Evolutionary conservation across 306 rosid species (phyloP), one percentile per base, ranked within the genome.

Genomic region (Datisca glomerata): DNA sequence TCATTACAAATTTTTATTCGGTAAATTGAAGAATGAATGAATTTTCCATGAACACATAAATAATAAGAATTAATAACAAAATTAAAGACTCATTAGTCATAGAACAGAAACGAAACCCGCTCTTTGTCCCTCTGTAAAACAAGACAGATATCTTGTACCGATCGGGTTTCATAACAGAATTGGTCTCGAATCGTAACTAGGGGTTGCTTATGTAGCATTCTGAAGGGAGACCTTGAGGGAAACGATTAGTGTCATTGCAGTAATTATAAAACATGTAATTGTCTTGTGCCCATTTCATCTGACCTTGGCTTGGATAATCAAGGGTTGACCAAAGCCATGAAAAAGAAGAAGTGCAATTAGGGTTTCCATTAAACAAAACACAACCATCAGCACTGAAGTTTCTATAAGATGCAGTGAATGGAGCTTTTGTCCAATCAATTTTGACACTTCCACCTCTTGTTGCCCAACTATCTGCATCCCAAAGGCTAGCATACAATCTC

Each of bases 391-490:
- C 44, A 6, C 37, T 47, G 45, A 58, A 47, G 29, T 45, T 66
- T 46, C 12, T 41, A 24, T 31, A 66, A 13, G 43, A 41, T 3
- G 72, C 72, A 4, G 18, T 54, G 47, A 66, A 66, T 5, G 73
- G 73, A 7, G 38, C 63, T 25, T 49, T 52, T 0, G 51, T 53
- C 67, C 72, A 66, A 50, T 66, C 63, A 2, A 45, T 60, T 36
- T 66, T 66, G 15, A 53, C 67, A 4, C 46, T 39, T 4, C 73
- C 68, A 2, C 73, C 68, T 49, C 60, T 43, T 5, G 68, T 60
- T 0, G 75, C 69, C 70, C 69, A 53, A 31, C 51, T 52, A 23
- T 68, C 80, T 0, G 66, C 75, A 18, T 68, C 56, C 72, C 80
- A 73, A 1, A 73, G 50, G 42, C 72, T 73, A 0, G 66, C 49